These are phyloP conservation scores for Leersia perrieri DNA, from an alignment of 176 grass and related monocot species.

Conservation along the genomic window DNA sequence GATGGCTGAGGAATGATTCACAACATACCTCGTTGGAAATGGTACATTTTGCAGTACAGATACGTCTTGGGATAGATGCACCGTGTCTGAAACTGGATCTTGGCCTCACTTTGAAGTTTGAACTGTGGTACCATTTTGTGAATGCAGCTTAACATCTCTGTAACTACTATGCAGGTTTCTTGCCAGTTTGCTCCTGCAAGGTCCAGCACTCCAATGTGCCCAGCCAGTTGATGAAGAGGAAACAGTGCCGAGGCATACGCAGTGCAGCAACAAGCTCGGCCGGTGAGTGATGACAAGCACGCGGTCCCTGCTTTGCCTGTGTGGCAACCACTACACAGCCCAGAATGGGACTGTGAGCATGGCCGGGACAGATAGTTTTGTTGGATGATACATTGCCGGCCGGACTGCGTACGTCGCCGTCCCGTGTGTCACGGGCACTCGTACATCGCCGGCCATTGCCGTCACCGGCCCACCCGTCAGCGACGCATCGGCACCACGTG, in stretches of 20 bases:
- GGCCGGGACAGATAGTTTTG: neutral
- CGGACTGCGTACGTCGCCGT: conserved; percentile 3
- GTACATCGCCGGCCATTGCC: neutral
- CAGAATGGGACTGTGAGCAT: neutral
- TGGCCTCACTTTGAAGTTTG: conserved; percentile 6
- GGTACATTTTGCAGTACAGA: conserved; percentile 2
- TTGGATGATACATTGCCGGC: conserved; percentile 28
- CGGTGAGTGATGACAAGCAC: neutral
- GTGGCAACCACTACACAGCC: neutral
- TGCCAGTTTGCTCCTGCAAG: conserved; percentile 5
- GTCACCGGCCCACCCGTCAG: neutral
- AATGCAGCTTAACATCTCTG: neutral
- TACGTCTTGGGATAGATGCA: neutral
- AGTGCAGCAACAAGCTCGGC: neutral
- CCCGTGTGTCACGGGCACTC: conserved; percentile 32
- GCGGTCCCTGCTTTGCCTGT: conserved; percentile 17
- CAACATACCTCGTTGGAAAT: conserved; percentile 11
- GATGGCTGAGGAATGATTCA: conserved; percentile 40
- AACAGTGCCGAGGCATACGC: neutral
- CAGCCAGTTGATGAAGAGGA: neutral
- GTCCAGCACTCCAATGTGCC: neutral
- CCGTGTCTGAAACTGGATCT: neutral
- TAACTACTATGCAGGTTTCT: conserved; percentile 23
- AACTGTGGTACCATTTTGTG: conserved; percentile 11
- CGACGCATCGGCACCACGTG: neutral